phyloP scores from a whole-genome alignment of 2,329 filamentous ascomycete species.

The Graphilbum sp. region DNA sequence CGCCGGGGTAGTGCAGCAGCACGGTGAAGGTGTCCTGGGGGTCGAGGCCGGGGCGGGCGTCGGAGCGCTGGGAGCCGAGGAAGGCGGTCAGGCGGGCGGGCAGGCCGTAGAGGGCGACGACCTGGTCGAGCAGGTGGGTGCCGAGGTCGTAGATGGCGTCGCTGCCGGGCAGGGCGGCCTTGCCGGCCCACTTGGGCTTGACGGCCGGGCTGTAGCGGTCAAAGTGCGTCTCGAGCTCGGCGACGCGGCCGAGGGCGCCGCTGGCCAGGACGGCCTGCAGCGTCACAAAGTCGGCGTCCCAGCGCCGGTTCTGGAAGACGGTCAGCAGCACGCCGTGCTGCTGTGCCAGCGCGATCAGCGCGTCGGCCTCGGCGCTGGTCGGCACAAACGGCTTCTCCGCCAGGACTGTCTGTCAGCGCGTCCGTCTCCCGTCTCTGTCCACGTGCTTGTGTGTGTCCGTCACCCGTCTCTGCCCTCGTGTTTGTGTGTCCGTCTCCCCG shows the following conservation, averaged over 20 bases:
- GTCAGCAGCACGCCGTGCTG: constrained; percentile 36
- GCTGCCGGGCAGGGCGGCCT: constrained; percentile 31
- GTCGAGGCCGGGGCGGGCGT: constrained; percentile 16
- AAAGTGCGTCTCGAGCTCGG: constrained; percentile 68
- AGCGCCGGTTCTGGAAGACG: constrained; percentile 65
- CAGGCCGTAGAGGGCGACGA: constrained; percentile 31
- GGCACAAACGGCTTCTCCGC: constrained; percentile 76
- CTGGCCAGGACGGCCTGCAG: constrained; percentile 44
- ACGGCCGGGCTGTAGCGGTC: constrained; percentile 55
- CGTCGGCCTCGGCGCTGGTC: constrained; percentile 47
- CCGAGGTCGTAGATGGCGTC: constrained; percentile 60
- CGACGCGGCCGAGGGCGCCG: constrained; percentile 49
- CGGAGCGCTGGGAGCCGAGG: constrained; percentile 47
- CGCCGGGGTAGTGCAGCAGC: constrained; percentile 47
- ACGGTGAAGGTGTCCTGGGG: constrained; percentile 45
- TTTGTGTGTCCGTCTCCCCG: too few relatives aligned
- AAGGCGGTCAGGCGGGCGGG: constrained; percentile 52
- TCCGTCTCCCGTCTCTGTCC: too few relatives aligned
- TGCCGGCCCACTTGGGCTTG: constrained; percentile 44
- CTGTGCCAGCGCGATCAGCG: constrained; percentile 40
- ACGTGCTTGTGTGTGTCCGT: too few relatives aligned
- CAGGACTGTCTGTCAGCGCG: constrained; percentile 28
- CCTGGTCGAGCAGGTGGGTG: constrained; percentile 60
- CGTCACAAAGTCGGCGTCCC: constrained; percentile 63
- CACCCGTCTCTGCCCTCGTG: too few relatives aligned